These are phyloP conservation scores for Erythrobasidium hasegawianum DNA, from an alignment of 1,284 basidiomycete species.

Conservation along the genomic window DNA sequence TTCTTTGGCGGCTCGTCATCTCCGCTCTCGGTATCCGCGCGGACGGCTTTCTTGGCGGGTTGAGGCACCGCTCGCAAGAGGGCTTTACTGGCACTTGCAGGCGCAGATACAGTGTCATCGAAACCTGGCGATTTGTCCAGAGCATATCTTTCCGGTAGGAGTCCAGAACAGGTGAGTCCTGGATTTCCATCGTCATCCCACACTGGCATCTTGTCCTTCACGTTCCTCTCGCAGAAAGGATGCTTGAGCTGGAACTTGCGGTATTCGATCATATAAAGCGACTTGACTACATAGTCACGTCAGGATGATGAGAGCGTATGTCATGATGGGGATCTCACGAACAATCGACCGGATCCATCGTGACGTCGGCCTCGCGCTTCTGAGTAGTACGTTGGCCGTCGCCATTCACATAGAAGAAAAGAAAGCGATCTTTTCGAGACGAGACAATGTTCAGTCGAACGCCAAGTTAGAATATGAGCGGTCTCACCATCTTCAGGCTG, in stretches of 20 bases:
- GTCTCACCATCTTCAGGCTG: constrained; percentile 10
- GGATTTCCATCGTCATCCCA: neutral
- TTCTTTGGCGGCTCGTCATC: neutral
- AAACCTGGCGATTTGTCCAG: constrained; percentile 12
- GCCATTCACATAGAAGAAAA: constrained; percentile 19
- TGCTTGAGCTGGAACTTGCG: constrained; percentile 21
- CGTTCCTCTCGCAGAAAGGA: constrained; percentile 12
- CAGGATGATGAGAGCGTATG: too few relatives aligned
- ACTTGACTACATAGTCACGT: too few relatives aligned
- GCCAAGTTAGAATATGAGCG: too few relatives aligned
- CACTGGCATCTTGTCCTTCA: neutral
- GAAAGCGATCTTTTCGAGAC: constrained; percentile 18
- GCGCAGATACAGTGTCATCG: neutral
- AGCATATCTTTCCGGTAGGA: constrained; percentile 10
- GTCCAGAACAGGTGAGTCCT: constrained; percentile 20
- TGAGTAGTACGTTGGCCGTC: neutral
- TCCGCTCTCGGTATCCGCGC: neutral
- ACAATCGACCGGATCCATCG: neutral
- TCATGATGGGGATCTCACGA: too few relatives aligned
- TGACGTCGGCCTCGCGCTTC: constrained; percentile 11
- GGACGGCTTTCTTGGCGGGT: neutral
- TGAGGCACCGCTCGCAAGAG: neutral
- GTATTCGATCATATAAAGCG: constrained; percentile 19
- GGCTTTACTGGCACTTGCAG: too few relatives aligned
- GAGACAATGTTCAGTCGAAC: too few relatives aligned